phyloP scores from a whole-genome alignment of 2,329 filamentous ascomycete species.

The Fusarium bactridioides region DNA sequence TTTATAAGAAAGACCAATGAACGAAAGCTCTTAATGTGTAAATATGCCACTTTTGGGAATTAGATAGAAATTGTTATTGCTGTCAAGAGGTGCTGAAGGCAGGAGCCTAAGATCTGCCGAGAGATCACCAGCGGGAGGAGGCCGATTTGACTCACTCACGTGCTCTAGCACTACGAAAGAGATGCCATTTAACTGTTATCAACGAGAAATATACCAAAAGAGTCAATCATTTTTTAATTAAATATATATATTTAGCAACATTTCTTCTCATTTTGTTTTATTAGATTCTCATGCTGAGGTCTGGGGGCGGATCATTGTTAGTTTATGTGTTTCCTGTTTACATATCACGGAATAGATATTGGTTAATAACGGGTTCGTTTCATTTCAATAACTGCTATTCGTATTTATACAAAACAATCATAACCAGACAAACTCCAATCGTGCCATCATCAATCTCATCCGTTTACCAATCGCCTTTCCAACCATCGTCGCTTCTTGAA shows the following conservation, averaged over 20 bases:
- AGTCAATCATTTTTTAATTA: neutral
- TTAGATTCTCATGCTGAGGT: too few relatives aligned
- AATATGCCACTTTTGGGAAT: neutral
- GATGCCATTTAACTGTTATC: neutral
- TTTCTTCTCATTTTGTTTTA: neutral
- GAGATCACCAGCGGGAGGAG: neutral
- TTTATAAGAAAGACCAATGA: fast-evolving
- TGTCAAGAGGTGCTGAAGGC: neutral
- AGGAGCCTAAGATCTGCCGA: neutral
- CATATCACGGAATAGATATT: neutral
- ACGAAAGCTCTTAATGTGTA: neutral
- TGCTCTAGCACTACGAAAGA: neutral
- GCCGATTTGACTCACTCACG: constrained; percentile 6
- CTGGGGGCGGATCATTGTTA: too few relatives aligned
- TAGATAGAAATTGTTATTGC: neutral
- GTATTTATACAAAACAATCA: constrained; percentile 19
- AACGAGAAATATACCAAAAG: neutral
- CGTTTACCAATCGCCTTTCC: neutral
- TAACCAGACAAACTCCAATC: constrained; percentile 23
- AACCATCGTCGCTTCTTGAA: neutral
- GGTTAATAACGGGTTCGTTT: neutral
- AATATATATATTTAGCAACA: neutral
- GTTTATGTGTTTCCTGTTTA: neutral
- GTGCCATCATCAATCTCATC: constrained; percentile 28
- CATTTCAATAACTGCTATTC: constrained; percentile 6